phyloP scores from a whole-genome alignment of 2,329 filamentous ascomycete species.

The Arthrobotrys megalospora region DNA sequence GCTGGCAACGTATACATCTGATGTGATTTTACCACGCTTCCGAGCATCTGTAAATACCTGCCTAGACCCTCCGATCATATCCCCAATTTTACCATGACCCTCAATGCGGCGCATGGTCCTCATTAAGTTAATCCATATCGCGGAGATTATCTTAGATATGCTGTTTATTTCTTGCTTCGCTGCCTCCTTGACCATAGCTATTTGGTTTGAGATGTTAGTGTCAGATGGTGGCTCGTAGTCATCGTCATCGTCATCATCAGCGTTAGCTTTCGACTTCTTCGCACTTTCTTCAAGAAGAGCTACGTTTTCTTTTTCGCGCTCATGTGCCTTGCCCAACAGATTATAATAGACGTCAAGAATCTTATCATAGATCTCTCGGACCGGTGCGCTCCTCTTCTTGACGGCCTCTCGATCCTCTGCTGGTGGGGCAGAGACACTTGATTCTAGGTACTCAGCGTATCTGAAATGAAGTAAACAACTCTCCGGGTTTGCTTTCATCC shows the following conservation, averaged over 20 bases:
- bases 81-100: slow-evolving; percentile 82
- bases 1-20: slow-evolving; percentile 93
- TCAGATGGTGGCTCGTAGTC: slow-evolving; percentile 71
- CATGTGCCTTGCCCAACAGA: slow-evolving; percentile 81
- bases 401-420: slow-evolving; percentile 77
- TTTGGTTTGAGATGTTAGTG: slow-evolving; percentile 72
- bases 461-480: slow-evolving; percentile 91
- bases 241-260: slow-evolving; percentile 70
- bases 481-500: slow-evolving; percentile 91
- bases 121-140: slow-evolving; percentile 94
- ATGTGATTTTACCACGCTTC: slow-evolving; percentile 87
- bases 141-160: slow-evolving; percentile 87
- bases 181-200: slow-evolving; percentile 71
- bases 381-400: slow-evolving; percentile 77
- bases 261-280: slow-evolving; percentile 65
- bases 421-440: slow-evolving; percentile 75
- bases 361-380: slow-evolving; percentile 86
- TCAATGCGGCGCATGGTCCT: slow-evolving; percentile 94
- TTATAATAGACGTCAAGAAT: slow-evolving; percentile 90
- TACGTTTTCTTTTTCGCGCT: slow-evolving; percentile 74
- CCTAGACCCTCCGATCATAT: slow-evolving; percentile 79
- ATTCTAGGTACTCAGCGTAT: slow-evolving; percentile 88
- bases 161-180: slow-evolving; percentile 80
- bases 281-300: slow-evolving; percentile 72
- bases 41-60: slow-evolving; percentile 92